Base-by-base conservation (phyloP, 1,284 basidiomycete genomes). In the Ceratobasidium sp. region DNA sequence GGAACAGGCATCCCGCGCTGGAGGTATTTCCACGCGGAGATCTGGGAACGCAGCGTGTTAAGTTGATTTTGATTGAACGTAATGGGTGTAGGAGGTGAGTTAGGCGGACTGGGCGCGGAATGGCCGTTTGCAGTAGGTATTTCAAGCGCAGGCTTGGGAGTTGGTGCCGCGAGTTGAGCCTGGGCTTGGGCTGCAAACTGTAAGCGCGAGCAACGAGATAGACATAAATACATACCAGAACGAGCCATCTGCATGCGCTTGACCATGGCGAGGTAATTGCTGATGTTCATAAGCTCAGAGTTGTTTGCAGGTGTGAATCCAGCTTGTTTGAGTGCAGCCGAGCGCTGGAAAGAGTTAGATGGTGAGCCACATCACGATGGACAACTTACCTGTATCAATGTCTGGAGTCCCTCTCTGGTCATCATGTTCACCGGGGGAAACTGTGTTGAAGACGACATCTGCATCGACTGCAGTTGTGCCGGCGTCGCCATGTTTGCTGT, bases 21-120 rank as follows among this genome's bases (percentile, higher is more conserved):
- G 75, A 98, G 87, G 74, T 92, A 88, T 79, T 95, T 95, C 85
- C 92, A 98, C 0, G 96, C 94, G 73, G 91, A 87, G 55, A 98
- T 94, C 80, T 99, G 97, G 0, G 92, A 89, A 67, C 93, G 89
- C 47, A 98, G 88, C 30, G 93, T 89, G 52, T 87, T 87, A 69
- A 98, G 91, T 80, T 98, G 96, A 69, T 93, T 92, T 0, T 84
- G 84, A 1, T 92, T 92, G 81, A 98, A 94, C n/a, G 81, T 79
- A 28, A 81, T 78, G 3, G 91, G 89, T n/a, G 92, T 86, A 32
- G 91, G 90, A 88, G 88, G 55, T 79, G 87, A 80, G 78, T 87
- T 16, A 81, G 75, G 44, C 55, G 73, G 71, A 50, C 74, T 32
- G 35, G 80, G 72, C 18, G 76, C 74, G 21, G 73, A 73, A 54